Evolutionary conservation across 768 basidiomycete genomes (phyloP).

Genomic region (Pleurotus tuoliensis): DNA sequence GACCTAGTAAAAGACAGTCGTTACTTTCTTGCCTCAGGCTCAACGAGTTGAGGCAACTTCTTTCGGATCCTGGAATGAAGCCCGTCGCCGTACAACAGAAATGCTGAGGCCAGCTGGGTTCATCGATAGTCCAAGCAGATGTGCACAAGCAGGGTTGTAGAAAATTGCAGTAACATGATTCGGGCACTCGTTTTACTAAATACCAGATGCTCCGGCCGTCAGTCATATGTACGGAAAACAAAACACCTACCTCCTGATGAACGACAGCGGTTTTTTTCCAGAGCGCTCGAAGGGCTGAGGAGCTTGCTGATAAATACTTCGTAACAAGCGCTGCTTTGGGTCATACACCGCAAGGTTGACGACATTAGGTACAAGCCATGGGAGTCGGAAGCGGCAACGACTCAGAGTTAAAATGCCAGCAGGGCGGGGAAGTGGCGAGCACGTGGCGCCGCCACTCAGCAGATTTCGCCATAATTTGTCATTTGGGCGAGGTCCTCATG

Average conservation of each 20-base stretch:
- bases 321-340: neutral
- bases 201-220: constrained; percentile 3
- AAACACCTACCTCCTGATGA: neutral
- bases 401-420: neutral
- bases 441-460: neutral
- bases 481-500: neutral
- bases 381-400: neutral
- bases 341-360: neutral
- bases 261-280: neutral
- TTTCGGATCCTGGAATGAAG: neutral
- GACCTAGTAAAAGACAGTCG: too few relatives aligned
- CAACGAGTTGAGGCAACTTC: neutral
- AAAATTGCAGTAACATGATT: constrained; percentile 1
- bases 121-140: neutral
- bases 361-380: too few relatives aligned
- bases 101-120: constrained; percentile 3
- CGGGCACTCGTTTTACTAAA: neutral
- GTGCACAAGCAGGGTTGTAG: neutral
- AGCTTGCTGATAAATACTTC: neutral
- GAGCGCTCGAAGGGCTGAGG: neutral
- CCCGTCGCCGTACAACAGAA: neutral
- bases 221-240: neutral
- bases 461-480: constrained; percentile 8
- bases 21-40: too few relatives aligned
- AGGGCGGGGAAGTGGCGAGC: neutral